Conservation (phyloP, 495 filamentous ascomycete species). For the Penicillium angulare region DNA sequence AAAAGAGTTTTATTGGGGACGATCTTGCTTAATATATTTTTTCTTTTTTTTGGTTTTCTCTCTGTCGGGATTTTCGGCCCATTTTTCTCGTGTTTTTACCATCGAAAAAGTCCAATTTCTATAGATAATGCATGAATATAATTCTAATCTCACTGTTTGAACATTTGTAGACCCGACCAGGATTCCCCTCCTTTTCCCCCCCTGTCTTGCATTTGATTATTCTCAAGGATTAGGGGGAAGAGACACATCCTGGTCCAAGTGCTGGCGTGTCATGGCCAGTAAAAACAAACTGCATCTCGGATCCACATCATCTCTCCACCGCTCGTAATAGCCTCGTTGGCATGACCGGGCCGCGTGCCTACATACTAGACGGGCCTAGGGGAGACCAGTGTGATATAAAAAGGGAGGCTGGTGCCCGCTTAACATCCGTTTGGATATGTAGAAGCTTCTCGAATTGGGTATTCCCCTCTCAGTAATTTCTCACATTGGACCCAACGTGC, state of each 20-base stretch:
- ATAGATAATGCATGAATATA: background rate
- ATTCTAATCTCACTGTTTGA: background rate
- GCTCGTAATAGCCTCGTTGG: conserved; percentile 1
- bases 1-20: background rate
- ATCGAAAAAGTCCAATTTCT: too few relatives aligned
- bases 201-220: background rate
- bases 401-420: background rate
- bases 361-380: background rate
- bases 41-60: background rate
- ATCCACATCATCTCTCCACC: conserved; percentile 33
- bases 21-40: conserved; percentile 1
- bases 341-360: background rate
- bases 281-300: conserved; percentile 27
- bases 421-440: background rate
- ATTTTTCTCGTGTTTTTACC: background rate
- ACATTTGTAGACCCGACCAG: background rate
- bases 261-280: background rate
- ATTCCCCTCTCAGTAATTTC: background rate
- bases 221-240: background rate
- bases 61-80: background rate
- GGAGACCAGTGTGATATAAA: background rate
- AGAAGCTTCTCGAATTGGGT: conserved; percentile 21
- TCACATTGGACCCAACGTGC: background rate
- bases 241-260: conserved; percentile 2
- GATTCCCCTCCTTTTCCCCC: conserved; percentile 1